A percentile compares a stretch with the other conserved stretches of the same genome.
Evolutionary conservation across 2,329 filamentous ascomycete species (phyloP).

Genomic region (Pyricularia grisea): DNA sequence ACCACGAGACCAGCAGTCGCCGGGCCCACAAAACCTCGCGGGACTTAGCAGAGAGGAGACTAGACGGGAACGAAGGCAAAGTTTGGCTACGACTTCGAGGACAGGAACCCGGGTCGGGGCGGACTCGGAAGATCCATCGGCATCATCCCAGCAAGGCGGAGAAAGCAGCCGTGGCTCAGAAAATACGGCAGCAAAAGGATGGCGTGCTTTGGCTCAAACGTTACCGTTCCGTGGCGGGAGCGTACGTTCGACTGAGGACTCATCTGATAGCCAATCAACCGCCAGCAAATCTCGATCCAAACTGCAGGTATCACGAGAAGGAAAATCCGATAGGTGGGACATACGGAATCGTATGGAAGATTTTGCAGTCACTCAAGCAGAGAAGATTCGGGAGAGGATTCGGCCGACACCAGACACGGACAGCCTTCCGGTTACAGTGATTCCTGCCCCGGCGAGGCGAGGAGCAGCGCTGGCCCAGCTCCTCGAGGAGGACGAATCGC

Average conservation of each 20-base stretch:
- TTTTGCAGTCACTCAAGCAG: slow-evolving; percentile 51
- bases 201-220: slow-evolving; percentile 21
- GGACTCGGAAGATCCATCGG: neutral
- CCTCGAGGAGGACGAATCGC: slow-evolving; percentile 40
- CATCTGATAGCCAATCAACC: slow-evolving; percentile 1
- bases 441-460: slow-evolving; percentile 51
- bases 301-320: slow-evolving; percentile 6
- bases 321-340: slow-evolving; percentile 37
- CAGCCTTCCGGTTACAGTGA: slow-evolving; percentile 48
- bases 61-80: neutral
- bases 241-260: neutral
- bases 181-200: slow-evolving; percentile 12
- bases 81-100: neutral
- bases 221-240: slow-evolving; percentile 16
- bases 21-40: neutral
- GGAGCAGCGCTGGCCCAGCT: slow-evolving; percentile 47
- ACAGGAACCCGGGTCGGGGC: neutral
- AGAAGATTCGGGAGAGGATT: slow-evolving; percentile 47
- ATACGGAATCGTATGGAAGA: slow-evolving; percentile 47
- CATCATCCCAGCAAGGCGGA: neutral
- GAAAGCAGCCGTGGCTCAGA: slow-evolving; percentile 2
- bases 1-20: neutral
- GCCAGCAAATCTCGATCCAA: slow-evolving; percentile 7
- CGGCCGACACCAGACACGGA: slow-evolving; percentile 44
- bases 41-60: neutral